Evolutionary conservation across 441 rosid species (phyloP).

Genomic region (Erodium moschatum): DNA sequence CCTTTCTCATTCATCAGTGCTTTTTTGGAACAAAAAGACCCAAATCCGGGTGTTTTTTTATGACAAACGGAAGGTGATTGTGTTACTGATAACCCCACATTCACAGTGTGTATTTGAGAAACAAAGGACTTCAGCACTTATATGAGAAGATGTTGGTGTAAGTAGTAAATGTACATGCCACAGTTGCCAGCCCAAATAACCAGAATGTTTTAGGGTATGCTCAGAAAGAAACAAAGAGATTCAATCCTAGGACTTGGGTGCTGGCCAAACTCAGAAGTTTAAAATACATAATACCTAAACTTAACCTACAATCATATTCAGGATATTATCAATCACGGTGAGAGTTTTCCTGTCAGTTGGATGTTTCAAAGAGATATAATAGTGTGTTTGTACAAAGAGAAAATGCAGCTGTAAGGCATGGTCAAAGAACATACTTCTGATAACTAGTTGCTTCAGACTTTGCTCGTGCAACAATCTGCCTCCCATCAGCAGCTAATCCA

Average conservation of each 20-base stretch:
- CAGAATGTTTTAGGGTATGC: neutral
- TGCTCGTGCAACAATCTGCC: constrained; percentile 49
- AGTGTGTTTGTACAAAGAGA: neutral
- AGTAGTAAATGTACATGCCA: neutral
- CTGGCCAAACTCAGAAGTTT: neutral
- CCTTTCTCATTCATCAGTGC: too few relatives aligned
- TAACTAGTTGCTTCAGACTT: constrained; percentile 24
- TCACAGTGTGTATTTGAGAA: too few relatives aligned
- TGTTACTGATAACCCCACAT: too few relatives aligned
- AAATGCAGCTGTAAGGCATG: neutral
- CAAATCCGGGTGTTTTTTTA: too few relatives aligned
- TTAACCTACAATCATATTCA: neutral
- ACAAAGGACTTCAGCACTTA: neutral
- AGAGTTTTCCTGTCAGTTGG: neutral
- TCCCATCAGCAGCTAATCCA: constrained; percentile 96
- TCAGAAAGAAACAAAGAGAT: neutral
- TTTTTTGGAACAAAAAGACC: too few relatives aligned
- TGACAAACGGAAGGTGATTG: too few relatives aligned
- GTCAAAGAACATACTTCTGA: constrained; percentile 20
- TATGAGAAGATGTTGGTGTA: neutral
- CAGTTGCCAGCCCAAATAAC: neutral
- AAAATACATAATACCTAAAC: neutral
- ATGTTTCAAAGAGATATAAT: neutral
- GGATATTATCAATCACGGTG: neutral
- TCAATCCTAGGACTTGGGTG: neutral